Conservation (phyloP, 495 filamentous ascomycete species). For the Penicillium pulvis region DNA sequence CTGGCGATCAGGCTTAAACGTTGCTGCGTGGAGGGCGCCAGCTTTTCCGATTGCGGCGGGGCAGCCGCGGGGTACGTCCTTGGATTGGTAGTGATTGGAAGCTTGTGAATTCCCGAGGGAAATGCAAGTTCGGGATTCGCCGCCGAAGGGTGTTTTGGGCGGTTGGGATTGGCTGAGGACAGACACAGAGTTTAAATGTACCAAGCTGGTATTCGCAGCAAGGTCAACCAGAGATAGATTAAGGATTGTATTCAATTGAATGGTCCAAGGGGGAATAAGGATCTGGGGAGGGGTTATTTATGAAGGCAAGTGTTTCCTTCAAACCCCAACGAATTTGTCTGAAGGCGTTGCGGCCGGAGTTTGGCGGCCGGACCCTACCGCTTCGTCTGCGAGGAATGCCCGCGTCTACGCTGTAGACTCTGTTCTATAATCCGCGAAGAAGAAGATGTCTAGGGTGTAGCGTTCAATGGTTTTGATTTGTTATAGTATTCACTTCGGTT, state of each 20-base stretch:
- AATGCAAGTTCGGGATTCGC: slow-evolving; percentile 38
- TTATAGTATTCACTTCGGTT: too few species aligned
- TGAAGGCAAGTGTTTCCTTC: background rate
- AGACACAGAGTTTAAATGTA: background rate
- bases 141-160: slow-evolving; percentile 20
- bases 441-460: too few species aligned
- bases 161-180: slow-evolving; percentile 16
- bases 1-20: slow-evolving; percentile 79
- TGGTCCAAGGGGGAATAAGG: background rate
- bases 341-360: slow-evolving; percentile 1
- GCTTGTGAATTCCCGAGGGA: slow-evolving; percentile 31
- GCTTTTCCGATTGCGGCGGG: slow-evolving; percentile 47
- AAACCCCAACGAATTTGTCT: background rate
- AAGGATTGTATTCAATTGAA: background rate
- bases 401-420: slow-evolving; percentile 9
- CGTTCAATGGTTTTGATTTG: too few species aligned
- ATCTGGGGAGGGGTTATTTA: slow-evolving; percentile 4
- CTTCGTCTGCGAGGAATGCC: background rate
- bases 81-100: slow-evolving; percentile 16
- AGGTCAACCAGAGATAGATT: background rate
- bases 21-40: slow-evolving; percentile 63
- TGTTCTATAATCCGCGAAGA: slow-evolving; percentile 1
- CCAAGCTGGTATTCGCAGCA: too few species aligned
- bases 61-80: slow-evolving; percentile 38
- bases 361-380: slow-evolving; percentile 9